phyloP scores from a whole-genome alignment of 192 early-diverging fungal genomes.

The Pilobolus umbonatus region DNA sequence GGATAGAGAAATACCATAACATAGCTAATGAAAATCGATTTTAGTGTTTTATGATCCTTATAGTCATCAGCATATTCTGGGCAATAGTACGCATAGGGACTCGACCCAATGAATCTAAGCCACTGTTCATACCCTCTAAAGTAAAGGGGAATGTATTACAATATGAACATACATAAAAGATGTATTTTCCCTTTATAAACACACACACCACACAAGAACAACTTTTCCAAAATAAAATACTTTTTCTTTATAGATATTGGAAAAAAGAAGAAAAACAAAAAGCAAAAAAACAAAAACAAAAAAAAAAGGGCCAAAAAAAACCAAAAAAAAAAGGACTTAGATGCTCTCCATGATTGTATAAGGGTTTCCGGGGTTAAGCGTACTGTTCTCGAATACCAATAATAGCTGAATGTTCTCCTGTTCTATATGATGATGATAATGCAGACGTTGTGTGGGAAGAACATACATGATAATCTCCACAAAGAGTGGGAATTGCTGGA shows the following conservation, averaged over 20 bases:
- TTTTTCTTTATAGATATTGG: too few species aligned
- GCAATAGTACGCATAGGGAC: too few species aligned
- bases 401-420: constrained; percentile 8
- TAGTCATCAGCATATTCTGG: too few species aligned
- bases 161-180: too few species aligned
- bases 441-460: constrained; percentile 5
- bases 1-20: neutral
- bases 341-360: constrained; percentile 19
- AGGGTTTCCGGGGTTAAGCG: constrained; percentile 17
- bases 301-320: neutral
- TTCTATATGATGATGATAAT: constrained; percentile 1
- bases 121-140: too few species aligned
- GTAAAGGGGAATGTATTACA: too few species aligned
- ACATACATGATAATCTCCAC: constrained; percentile 32
- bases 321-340: neutral
- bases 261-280: neutral
- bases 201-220: too few species aligned
- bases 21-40: neutral
- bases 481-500: constrained; percentile 40
- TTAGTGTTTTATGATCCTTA: neutral
- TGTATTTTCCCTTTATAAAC: too few species aligned
- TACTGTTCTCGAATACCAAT: constrained; percentile 21
- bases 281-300: neutral
- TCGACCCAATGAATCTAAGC: too few species aligned
- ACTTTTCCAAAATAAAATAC: too few species aligned